Evolutionary conservation across 2,329 filamentous ascomycete species (phyloP), one percentile per base, ranked within the genome.

Genomic region (Aspergillus sp.): DNA sequence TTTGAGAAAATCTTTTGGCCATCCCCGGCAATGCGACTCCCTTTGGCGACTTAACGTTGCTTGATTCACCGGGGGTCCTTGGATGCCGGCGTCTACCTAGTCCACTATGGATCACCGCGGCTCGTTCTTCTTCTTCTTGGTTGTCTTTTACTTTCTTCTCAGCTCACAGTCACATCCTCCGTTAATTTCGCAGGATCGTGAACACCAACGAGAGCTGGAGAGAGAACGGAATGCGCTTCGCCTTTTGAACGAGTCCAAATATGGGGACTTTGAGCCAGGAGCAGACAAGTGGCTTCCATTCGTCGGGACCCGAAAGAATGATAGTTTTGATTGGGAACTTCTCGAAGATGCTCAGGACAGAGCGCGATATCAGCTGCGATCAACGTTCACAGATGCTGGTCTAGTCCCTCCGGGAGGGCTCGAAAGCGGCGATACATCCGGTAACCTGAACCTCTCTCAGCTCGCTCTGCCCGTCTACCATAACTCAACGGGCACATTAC

Each of bases 241-340:
- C 15, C 71, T 83, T n/a, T 68, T 85, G 43, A 82, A 82, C 54
- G 80, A 78, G 59, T 82, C 83, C 7, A 74, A 73, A 5, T 85
- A 84, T 74, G 84, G 83, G 41, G 81, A 85, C 57, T 82, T 87
- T 45, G 75, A 82, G 69, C 74, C 79, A 22, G 64, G 63, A 31
- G 71, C 77, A 9, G 72, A 80, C 62, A 79, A 74, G 65, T 85
- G 80, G 82, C 77, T 93, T 62, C 92, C 92, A 68, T 80, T 97
- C 55, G 91, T 91, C 2, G 94, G 94, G 1, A 88, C 96, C 64
- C 85, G 90, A 53, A 80, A 87, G 51, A 84, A 87, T 22, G 91
- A 96, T 77, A 87, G 85, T 4, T 92, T 91, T 75, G 89, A 87
- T 1, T 97, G 93, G 93, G 85, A 89, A 38, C 83, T 92, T 60